Evolutionary conservation across 2,329 filamentous ascomycete species (phyloP), one percentile per base, ranked within the genome.

Genomic region (Aspergillus brunneoviolaceus): DNA sequence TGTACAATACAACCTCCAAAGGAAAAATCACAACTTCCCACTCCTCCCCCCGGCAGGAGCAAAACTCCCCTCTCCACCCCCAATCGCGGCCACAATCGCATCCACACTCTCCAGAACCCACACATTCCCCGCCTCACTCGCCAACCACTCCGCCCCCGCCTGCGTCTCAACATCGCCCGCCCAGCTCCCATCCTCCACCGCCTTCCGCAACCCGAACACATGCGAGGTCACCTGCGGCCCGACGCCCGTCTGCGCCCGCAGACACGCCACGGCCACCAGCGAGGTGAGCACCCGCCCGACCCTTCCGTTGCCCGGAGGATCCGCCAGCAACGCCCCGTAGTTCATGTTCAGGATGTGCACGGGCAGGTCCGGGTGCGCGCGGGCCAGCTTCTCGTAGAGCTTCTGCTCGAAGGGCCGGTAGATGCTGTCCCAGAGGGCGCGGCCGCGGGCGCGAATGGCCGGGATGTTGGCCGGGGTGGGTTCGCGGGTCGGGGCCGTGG

Each of bases 171-270:
- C 78, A 58, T 83, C 82, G 54, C 76, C 72, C 42, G 76, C 82
- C 74, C 75, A 82, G 21, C 79, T 80, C 1, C 88, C 89, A 73
- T 92, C 87, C 64, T 89, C 86, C 55, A 89, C 81, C 0, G 86
- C 89, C 79, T 95, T 95, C 60, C 89, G 77, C 75, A 96, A 72
- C 0, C 91, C 91, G 77, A 92, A 94, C 0, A 95, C 82, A 75
- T 96, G 91, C 65, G 88, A 91, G 19, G 89, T 77, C 12, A 96
- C 90, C 80, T 95, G 91, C 1, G 91, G 91, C 0, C 87, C 91
- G 0, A 95, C 91, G 0, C 91, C 91, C 10, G 89, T 90, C 80
- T 95, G 91, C 49, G 91, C 84, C 3, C 91, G 79, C 72, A 96
- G 73, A 69, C 90, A 92, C 5, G 90, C 82, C 31, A 96, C 83